phyloP scores from a whole-genome alignment of 352 stramenopile species.

The Phytophthora pisi region DNA sequence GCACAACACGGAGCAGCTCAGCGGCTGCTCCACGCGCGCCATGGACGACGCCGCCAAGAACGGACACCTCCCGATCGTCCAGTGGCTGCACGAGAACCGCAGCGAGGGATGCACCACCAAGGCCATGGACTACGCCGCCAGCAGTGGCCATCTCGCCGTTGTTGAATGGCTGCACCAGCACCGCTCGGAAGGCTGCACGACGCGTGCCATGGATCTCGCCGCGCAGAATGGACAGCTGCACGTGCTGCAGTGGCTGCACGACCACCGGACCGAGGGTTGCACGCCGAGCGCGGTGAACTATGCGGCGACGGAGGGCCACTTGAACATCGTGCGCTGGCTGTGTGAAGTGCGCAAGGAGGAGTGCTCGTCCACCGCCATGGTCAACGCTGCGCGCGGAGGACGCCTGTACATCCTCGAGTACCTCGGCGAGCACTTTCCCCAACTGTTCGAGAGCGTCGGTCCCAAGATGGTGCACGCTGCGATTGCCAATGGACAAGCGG shows the following conservation, averaged over 20 bases:
- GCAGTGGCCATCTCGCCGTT: slow-evolving; percentile 55
- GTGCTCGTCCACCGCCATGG: slow-evolving; percentile 57
- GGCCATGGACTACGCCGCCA: slow-evolving; percentile 68
- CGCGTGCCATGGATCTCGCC: slow-evolving; percentile 69
- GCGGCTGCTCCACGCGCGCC: slow-evolving; percentile 56
- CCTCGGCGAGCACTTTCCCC: slow-evolving; percentile 45
- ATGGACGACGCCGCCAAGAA: slow-evolving; percentile 72
- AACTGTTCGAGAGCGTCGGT: slow-evolving; percentile 54
- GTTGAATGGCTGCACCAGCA: slow-evolving; percentile 67
- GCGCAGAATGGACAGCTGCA: slow-evolving; percentile 64
- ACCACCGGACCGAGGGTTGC: slow-evolving; percentile 69
- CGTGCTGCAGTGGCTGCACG: slow-evolving; percentile 74
- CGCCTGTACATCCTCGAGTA: slow-evolving; percentile 70
- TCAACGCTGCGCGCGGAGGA: slow-evolving; percentile 61
- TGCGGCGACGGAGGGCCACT: slow-evolving; percentile 54
- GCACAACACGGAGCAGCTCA: slow-evolving; percentile 49
- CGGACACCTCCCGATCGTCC: slow-evolving; percentile 49
- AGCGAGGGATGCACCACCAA: slow-evolving; percentile 65
- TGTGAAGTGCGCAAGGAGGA: slow-evolving; percentile 53
- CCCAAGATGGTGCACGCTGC: slow-evolving; percentile 70
- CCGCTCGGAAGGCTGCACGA: slow-evolving; percentile 51
- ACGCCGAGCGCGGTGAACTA: slow-evolving; percentile 71
- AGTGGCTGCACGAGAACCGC: slow-evolving; percentile 67
- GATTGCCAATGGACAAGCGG: slow-evolving; percentile 62
- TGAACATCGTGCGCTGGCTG: slow-evolving; percentile 68